Conservation (phyloP, 192 early-diverging fungal species). For the Coemansia sp. region DNA sequence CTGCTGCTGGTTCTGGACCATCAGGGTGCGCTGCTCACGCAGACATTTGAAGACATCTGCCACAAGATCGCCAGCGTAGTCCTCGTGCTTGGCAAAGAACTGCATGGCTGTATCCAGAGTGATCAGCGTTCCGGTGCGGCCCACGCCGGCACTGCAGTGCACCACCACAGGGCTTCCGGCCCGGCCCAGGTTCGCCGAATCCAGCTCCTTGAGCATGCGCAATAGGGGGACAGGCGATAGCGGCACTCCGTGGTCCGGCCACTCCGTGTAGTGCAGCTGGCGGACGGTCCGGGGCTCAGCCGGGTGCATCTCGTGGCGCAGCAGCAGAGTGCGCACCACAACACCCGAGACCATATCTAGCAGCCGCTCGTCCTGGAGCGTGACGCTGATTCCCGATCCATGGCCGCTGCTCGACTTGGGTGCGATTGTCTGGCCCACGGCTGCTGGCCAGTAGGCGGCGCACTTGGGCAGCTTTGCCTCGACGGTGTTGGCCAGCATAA, state of each 20-base stretch:
- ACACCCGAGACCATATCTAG: slow-evolving; percentile 33
- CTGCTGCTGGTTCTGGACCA: slow-evolving; percentile 81
- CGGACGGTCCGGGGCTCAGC: slow-evolving; percentile 49
- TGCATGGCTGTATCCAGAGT: slow-evolving; percentile 37
- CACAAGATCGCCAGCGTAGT: slow-evolving; percentile 62
- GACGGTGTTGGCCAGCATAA: slow-evolving; percentile 83
- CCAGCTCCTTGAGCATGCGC: slow-evolving; percentile 31
- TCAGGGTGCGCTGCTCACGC: slow-evolving; percentile 71
- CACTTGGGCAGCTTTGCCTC: slow-evolving; percentile 71
- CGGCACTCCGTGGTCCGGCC: slow-evolving; percentile 84
- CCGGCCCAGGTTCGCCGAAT: neutral
- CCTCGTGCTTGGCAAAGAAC: slow-evolving; percentile 23
- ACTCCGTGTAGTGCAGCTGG: slow-evolving; percentile 73
- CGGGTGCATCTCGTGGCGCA: slow-evolving; percentile 20
- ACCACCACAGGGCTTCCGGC: slow-evolving; percentile 49
- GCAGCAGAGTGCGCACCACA: slow-evolving; percentile 34
- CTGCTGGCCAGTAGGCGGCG: slow-evolving; percentile 77
- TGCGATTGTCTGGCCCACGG: neutral
- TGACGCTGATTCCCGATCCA: slow-evolving; percentile 7
- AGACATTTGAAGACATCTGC: slow-evolving; percentile 59
- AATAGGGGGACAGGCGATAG: slow-evolving; percentile 55
- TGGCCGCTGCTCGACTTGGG: neutral
- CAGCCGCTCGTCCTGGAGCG: slow-evolving; percentile 40
- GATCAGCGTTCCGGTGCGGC: slow-evolving; percentile 50
- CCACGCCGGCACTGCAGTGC: slow-evolving; percentile 56